phyloP scores from a whole-genome alignment of 768 basidiomycete species.

The Coprinopsis sp. region DNA sequence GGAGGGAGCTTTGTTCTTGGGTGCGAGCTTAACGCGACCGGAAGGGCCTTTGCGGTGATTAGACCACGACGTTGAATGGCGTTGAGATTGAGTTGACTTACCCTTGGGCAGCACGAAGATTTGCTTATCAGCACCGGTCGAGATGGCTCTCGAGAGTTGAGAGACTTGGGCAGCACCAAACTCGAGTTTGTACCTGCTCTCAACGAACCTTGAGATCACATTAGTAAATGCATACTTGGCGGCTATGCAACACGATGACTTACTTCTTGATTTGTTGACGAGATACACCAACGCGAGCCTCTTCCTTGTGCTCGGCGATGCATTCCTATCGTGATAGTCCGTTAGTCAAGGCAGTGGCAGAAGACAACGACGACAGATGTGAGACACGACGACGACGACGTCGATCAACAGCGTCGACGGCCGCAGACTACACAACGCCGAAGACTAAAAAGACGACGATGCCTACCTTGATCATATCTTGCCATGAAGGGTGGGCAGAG shows the following conservation, averaged over 20 bases:
- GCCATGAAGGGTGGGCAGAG: constrained; percentile 55
- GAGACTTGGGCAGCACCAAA: constrained; percentile 74
- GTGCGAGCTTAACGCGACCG: constrained; percentile 71
- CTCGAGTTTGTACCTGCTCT: constrained; percentile 75
- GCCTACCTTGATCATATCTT: constrained; percentile 78
- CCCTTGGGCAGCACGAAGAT: constrained; percentile 89
- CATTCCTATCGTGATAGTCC: constrained; percentile 58
- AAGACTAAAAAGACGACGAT: not conserved
- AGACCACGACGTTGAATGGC: constrained; percentile 4
- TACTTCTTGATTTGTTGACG: constrained; percentile 94
- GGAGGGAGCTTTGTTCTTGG: constrained; percentile 36
- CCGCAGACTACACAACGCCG: not conserved
- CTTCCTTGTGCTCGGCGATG: constrained; percentile 67
- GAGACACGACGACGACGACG: not conserved
- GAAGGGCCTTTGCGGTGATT: constrained; percentile 45
- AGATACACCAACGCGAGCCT: constrained; percentile 80
- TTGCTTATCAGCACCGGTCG: constrained; percentile 75
- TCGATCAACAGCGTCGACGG: not conserved
- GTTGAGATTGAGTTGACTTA: constrained; percentile 20
- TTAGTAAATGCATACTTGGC: constrained; percentile 15
- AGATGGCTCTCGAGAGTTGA: constrained; percentile 78
- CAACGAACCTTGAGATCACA: constrained; percentile 60
- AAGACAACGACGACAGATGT: constrained; percentile 3
- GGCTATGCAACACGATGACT: constrained; percentile 7
- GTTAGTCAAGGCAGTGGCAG: constrained; percentile 13